Percentiles rank a stretch among this genome's conserved stretches.
These are phyloP conservation scores for Tylopilus subfusipes DNA, from an alignment of 768 basidiomycete genomes.

Conservation along the genomic window DNA sequence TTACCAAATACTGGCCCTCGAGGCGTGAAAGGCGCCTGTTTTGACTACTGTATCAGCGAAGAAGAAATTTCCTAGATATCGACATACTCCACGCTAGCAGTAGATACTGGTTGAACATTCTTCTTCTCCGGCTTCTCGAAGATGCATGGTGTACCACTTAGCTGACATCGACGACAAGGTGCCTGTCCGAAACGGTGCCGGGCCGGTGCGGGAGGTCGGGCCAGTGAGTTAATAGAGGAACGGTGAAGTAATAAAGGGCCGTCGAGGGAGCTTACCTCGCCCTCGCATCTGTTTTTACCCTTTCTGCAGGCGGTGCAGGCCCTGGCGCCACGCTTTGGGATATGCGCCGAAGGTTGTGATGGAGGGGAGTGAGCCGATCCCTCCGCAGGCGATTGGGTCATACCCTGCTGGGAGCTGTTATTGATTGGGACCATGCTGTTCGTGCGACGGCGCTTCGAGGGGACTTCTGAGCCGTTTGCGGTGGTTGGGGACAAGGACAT, in stretches of 20 bases:
- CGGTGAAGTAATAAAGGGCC: conserved; percentile 34
- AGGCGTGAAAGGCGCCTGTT: conserved; percentile 75
- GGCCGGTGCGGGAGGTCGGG: conserved; percentile 73
- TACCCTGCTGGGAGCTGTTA: conserved; percentile 15
- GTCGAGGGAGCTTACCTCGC: conserved; percentile 58
- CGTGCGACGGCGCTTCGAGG: conserved; percentile 58
- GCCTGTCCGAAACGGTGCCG: conserved; percentile 61
- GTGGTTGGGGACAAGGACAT: conserved; percentile 70
- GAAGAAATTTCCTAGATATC: neutral
- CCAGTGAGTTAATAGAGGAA: conserved; percentile 52
- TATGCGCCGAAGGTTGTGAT: conserved; percentile 48
- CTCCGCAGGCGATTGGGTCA: conserved; percentile 38
- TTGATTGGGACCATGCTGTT: conserved; percentile 25
- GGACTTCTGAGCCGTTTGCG: conserved; percentile 53
- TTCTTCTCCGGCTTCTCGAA: conserved; percentile 95
- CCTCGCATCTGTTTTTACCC: conserved; percentile 91
- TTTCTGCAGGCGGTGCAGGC: conserved; percentile 88
- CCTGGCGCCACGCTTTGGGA: conserved; percentile 85
- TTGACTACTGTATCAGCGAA: conserved; percentile 22
- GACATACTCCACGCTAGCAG: conserved; percentile 71
- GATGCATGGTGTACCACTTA: conserved; percentile 74
- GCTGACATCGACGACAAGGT: conserved; percentile 86
- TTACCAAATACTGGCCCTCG: conserved; percentile 81
- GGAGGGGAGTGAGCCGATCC: conserved; percentile 25
- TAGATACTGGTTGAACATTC: conserved; percentile 53